A percentile compares a stretch with the other conserved stretches of the same genome.
Evolutionary conservation across 441 rosid species (phyloP).

Genomic region (Adansonia rubrostipa): DNA sequence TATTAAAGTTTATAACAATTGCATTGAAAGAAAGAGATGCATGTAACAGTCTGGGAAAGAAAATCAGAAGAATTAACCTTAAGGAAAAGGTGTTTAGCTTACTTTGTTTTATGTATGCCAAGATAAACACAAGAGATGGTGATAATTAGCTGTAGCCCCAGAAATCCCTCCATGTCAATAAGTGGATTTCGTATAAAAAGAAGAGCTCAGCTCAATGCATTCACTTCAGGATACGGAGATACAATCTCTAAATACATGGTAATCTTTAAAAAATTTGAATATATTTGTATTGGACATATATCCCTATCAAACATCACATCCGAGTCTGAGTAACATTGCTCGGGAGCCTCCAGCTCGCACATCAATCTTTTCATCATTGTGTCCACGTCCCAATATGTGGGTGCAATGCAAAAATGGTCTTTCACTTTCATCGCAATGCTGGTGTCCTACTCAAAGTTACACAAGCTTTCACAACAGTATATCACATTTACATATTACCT

Average conservation of each 20-base stretch:
- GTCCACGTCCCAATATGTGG: neutral
- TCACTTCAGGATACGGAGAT: neutral
- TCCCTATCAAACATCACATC: no score
- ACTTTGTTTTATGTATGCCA: neutral
- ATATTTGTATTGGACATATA: no score
- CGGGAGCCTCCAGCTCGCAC: neutral
- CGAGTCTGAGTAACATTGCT: no score
- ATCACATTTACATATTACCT: neutral
- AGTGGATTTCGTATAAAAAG: neutral
- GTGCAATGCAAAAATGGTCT: neutral
- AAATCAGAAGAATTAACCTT: constrained; percentile 2
- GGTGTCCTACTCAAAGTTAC: neutral
- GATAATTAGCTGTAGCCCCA: neutral
- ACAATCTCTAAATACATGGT: no score
- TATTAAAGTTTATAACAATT: neutral
- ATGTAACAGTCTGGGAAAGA: neutral
- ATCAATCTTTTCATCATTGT: neutral
- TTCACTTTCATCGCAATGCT: neutral
- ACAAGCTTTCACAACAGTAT: neutral
- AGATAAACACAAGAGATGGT: constrained; percentile 5
- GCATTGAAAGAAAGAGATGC: neutral
- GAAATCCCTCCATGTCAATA: neutral
- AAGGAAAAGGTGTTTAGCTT: neutral
- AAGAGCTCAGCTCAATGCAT: neutral
- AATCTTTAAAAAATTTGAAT: no score